Evolutionary conservation across 1,139 yeast species (phyloP).

Genomic region (Sugiyamaella novakii): DNA sequence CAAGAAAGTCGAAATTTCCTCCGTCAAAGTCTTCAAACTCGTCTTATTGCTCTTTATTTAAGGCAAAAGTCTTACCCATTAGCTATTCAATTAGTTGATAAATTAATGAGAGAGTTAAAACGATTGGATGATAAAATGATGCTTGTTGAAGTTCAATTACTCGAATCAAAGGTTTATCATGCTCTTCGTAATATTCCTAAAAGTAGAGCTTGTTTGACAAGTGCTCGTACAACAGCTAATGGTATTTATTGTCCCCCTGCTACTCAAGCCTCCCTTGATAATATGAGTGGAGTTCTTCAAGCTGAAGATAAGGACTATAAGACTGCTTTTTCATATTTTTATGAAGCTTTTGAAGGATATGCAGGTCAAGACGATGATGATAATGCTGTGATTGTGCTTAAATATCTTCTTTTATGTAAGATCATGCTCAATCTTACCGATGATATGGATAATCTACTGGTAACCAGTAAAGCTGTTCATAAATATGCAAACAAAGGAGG

Average conservation of each 20-base stretch:
- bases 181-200: constrained; percentile 92
- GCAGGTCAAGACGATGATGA: constrained; percentile 55
- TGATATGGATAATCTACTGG: constrained; percentile 75
- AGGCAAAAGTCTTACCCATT: constrained; percentile 65
- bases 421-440: constrained; percentile 88
- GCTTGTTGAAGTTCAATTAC: constrained; percentile 89
- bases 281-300: constrained; percentile 93
- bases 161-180: constrained; percentile 89
- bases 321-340: constrained; percentile 93
- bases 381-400: constrained; percentile 75
- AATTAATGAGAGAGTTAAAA: constrained; percentile 80
- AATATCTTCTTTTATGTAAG: constrained; percentile 89
- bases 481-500: constrained; percentile 62
- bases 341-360: constrained; percentile 91
- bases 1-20: constrained; percentile 82
- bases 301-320: constrained; percentile 97
- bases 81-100: constrained; percentile 70
- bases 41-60: constrained; percentile 75
- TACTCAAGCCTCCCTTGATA: constrained; percentile 90
- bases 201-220: constrained; percentile 87
- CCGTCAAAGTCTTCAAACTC: constrained; percentile 83
- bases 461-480: constrained; percentile 71
- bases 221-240: constrained; percentile 96
- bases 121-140: constrained; percentile 94
- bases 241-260: constrained; percentile 94